phyloP scores from a whole-genome alignment of 306 rosid species.

The cucumber (Cucumis sativus) region Cucumber_9930_V3 NC_026657.2:7436501-7437000 shows the following conservation, averaged over 20 bases:
- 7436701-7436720: not conserved
- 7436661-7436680: not conserved
- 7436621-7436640: not conserved
- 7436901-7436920: not conserved
- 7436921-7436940: not conserved
- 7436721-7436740: not conserved
- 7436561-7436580: constrained; percentile 86
- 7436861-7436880: not conserved
- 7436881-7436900: not conserved
- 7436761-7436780: not conserved
- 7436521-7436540: constrained; percentile 50
- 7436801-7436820: not conserved
- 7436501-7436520: constrained; percentile 53
- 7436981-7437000: not conserved
- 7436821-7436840: not conserved
- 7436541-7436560: constrained; percentile 59
- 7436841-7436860: not conserved
- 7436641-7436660: not conserved
- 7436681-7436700: not conserved
- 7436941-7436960: not conserved
- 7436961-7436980: not conserved
- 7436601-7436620: constrained; percentile 45
- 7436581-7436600: constrained; percentile 73
- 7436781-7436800: not conserved
- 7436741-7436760: not conserved